Conservation (phyloP, 1,284 basidiomycete genomes). For the Papiliotrema nemorosa region DNA sequence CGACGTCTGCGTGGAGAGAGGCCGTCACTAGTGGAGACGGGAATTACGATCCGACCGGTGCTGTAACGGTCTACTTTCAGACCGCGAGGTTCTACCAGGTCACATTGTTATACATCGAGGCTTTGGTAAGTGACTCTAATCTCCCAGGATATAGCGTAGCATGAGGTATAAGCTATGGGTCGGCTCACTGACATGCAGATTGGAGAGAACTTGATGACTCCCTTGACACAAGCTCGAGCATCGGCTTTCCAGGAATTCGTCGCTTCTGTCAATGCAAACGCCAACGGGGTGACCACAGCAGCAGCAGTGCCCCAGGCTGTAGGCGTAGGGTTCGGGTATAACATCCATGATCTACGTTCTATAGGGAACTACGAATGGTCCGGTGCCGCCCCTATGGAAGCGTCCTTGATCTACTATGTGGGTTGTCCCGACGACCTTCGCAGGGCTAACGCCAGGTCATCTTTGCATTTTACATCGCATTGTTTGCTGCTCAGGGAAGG, state of each 20-base stretch:
- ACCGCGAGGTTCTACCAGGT: conserved; percentile 43
- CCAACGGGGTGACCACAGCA: conserved; percentile 5
- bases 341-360: conserved; percentile 33
- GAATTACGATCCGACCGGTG: conserved; percentile 37
- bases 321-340: conserved; percentile 33
- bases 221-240: conserved; percentile 17
- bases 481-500: conserved; percentile 24
- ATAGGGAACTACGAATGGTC: conserved; percentile 28
- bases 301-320: conserved; percentile 38
- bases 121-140: conserved; percentile 21
- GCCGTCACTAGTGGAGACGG: conserved; percentile 33
- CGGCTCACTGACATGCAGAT: background rate
- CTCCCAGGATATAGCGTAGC: background rate
- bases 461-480: conserved; percentile 36
- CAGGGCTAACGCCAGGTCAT: conserved; percentile 23
- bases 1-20: conserved; percentile 24
- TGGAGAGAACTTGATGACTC: background rate
- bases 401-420: conserved; percentile 40
- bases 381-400: conserved; percentile 42
- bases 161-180: too few relatives aligned
- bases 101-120: conserved; percentile 31
- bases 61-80: conserved; percentile 33
- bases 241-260: conserved; percentile 17
- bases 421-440: conserved; percentile 2
- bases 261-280: background rate